These are phyloP conservation scores for Aspergillus steynii DNA, from an alignment of 495 filamentous ascomycete genomes.

Conservation along the genomic window DNA sequence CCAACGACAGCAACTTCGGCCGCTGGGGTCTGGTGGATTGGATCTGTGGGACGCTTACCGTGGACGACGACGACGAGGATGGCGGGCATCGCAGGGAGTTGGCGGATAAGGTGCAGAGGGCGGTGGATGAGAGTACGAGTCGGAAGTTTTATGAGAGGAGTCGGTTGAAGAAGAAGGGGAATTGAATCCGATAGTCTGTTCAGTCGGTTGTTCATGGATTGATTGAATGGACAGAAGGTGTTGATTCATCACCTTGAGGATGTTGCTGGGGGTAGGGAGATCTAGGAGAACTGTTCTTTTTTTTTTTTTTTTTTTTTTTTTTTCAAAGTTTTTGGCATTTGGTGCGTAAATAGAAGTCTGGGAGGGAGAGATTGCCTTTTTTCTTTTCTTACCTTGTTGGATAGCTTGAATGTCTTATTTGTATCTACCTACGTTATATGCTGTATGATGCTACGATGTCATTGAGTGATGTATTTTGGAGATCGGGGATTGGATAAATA, in stretches of 20 bases:
- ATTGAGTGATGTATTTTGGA: background rate
- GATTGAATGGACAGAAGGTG: background rate
- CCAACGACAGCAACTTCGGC: slow-evolving; percentile 70
- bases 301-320: too few relatives aligned
- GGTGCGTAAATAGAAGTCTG: too few relatives aligned
- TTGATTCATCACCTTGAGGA: background rate
- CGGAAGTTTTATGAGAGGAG: slow-evolving; percentile 11
- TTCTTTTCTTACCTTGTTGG: background rate
- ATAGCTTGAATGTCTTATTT: background rate
- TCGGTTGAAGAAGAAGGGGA: slow-evolving; percentile 5
- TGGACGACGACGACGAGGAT: slow-evolving; percentile 49
- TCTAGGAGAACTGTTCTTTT: too few relatives aligned
- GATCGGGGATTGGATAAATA: background rate
- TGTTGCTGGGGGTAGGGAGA: too few relatives aligned
- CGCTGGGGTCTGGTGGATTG: slow-evolving; percentile 79
- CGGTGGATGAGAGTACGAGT: slow-evolving; percentile 28
- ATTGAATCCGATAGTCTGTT: background rate
- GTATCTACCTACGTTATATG: background rate
- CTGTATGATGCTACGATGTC: background rate
- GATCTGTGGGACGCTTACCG: slow-evolving; percentile 65
- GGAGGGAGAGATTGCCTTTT: too few relatives aligned
- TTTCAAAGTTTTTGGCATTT: too few relatives aligned
- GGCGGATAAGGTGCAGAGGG: slow-evolving; percentile 20
- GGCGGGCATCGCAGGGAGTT: slow-evolving; percentile 14
- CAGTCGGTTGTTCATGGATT: background rate